Base-by-base conservation (phyloP, 1,284 basidiomycete genomes). In the Sanghuangporus sanghuang region DNA sequence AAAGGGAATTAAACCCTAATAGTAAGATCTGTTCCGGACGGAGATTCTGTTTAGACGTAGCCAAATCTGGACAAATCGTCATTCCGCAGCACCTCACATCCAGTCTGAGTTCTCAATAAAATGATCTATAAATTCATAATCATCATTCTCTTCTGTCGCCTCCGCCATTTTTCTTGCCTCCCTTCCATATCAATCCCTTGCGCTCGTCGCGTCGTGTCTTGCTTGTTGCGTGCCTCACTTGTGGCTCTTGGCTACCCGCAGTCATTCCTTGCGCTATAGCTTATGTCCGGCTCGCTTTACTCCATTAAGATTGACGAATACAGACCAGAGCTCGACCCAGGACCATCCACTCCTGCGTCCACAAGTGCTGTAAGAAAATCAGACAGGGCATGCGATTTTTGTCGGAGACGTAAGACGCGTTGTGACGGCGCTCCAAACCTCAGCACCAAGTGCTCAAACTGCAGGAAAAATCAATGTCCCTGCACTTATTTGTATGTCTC, bases 401-500 rank as follows among this genome's bases (percentile, higher is more conserved):
- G 88, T 71, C 78, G 88, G 9, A 78, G 82, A 48, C 78, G 85
- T 58, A 90, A 90, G 73, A 86, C 84, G 35, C 84, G 82, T 70
- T 90, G 89, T 68, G 87, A 90, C 71, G 88, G 88, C 9, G 81
- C 86, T 8, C 79, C 76, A 69, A 84, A 81, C 79, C 73, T 74
- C 12, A 78, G 82, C 67, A 82, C 83, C 64, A 70, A 83, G 36
- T 95, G 92, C 73, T 85, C 89, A 49, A 91, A 89, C 71, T 94
- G 92, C 75, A 69, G 79, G 39, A 84, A 87, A 67, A 80, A 81
- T 68, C 77, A 81, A 65, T 82, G 85, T 65, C 75, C 80, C 2
- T 93, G 91, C 71, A 91, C 89, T 35, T 94, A 92, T 72, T 70
- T 92, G 84, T 88, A 68, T 66, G 86, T 80, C 36, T 48, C 12